Evolutionary conservation across 2,329 filamentous ascomycete species (phyloP).

Genomic region (Hymenoscyphus albidus): DNA sequence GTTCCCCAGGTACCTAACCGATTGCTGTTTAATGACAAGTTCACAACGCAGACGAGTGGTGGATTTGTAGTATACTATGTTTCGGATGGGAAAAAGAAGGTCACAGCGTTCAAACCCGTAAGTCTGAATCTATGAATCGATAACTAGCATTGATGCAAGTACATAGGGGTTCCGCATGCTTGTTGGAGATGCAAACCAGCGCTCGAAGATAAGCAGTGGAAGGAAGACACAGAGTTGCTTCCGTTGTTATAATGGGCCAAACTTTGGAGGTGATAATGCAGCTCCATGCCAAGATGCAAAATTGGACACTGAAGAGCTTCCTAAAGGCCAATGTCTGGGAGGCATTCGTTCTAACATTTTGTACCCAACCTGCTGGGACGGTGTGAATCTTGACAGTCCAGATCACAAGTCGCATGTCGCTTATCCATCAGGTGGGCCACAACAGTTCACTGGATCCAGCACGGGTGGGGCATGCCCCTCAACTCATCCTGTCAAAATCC

Average conservation of each 20-base stretch:
- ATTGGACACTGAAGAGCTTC: slow-evolving; percentile 22
- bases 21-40: slow-evolving; percentile 20
- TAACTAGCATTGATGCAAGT: slow-evolving; percentile 49
- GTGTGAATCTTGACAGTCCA: slow-evolving; percentile 22
- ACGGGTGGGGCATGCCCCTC: slow-evolving; percentile 22
- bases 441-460: slow-evolving; percentile 36
- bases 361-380: slow-evolving; percentile 43
- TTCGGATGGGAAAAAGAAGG: slow-evolving; percentile 54
- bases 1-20: slow-evolving; percentile 62
- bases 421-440: slow-evolving; percentile 31
- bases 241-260: slow-evolving; percentile 43
- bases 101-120: slow-evolving; percentile 59
- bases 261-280: slow-evolving; percentile 48
- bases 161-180: slow-evolving; percentile 73
- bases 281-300: slow-evolving; percentile 28
- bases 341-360: slow-evolving; percentile 51
- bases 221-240: slow-evolving; percentile 56
- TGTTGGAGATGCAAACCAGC: slow-evolving; percentile 62
- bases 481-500: slow-evolving; percentile 44
- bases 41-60: slow-evolving; percentile 17
- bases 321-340: slow-evolving; percentile 38
- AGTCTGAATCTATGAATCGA: slow-evolving; percentile 1
- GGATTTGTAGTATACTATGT: slow-evolving; percentile 33
- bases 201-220: slow-evolving; percentile 50
- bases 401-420: slow-evolving; percentile 26